phyloP scores from a whole-genome alignment of 2,329 filamentous ascomycete genomes.

The Aspergillus sp. region DNA sequence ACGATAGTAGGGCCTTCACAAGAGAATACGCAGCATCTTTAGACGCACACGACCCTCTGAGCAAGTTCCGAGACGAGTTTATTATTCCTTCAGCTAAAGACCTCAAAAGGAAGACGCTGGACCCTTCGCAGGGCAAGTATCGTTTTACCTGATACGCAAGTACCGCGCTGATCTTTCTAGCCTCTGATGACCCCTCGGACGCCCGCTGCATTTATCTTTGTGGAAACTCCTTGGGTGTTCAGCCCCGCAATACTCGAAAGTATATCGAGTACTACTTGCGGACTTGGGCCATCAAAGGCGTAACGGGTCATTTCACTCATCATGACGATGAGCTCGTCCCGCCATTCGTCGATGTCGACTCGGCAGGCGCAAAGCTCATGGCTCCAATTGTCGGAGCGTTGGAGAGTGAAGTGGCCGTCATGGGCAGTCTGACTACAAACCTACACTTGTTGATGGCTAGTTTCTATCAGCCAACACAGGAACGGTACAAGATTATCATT shows the following conservation, averaged over 20 bases:
- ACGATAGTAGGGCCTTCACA: conserved; percentile 35
- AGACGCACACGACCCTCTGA: conserved; percentile 62
- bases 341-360: conserved; percentile 77
- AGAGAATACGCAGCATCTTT: conserved; percentile 48
- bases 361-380: conserved; percentile 68
- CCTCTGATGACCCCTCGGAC: conserved; percentile 33
- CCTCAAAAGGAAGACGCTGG: conserved; percentile 62
- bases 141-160: not conserved
- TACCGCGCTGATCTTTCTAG: conserved; percentile 2
- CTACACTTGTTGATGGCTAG: conserved; percentile 79
- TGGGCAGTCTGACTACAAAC: conserved; percentile 84
- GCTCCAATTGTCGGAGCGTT: conserved; percentile 73
- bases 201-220: conserved; percentile 73
- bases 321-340: conserved; percentile 67
- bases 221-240: conserved; percentile 84
- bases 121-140: conserved; percentile 27
- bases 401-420: conserved; percentile 74
- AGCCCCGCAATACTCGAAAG: conserved; percentile 66
- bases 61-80: conserved; percentile 67
- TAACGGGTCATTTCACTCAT: conserved; percentile 76
- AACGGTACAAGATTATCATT: conserved; percentile 76
- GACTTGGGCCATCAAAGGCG: conserved; percentile 81
- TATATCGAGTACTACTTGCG: conserved; percentile 72
- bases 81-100: conserved; percentile 73
- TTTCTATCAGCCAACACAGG: conserved; percentile 71